These are phyloP conservation scores for Lodderomyces theae DNA, from an alignment of 1,139 yeast species.

Conservation along the genomic window DNA sequence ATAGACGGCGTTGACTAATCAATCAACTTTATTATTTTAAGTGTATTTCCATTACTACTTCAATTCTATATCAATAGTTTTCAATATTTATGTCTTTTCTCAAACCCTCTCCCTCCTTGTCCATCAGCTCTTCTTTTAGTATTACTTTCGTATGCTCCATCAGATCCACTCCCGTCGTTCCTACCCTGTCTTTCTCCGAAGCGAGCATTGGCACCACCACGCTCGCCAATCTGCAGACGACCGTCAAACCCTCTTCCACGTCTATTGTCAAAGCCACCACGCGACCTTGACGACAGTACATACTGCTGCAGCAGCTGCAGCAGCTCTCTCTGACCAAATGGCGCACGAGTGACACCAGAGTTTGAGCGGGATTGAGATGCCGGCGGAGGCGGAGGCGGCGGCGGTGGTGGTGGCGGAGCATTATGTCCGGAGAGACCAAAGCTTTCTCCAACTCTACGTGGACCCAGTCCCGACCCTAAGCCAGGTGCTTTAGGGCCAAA, in stretches of 20 bases:
- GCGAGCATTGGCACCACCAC: not conserved
- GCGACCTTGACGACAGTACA: not conserved
- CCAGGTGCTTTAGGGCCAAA: constrained; percentile 2
- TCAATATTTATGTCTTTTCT: constrained; percentile 32
- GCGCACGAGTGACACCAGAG: not conserved
- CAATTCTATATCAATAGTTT: too few relatives aligned
- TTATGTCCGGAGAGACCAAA: not conserved
- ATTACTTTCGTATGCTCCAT: constrained; percentile 2
- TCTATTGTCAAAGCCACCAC: constrained; percentile 1
- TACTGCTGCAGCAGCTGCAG: too few relatives aligned
- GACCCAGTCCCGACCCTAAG: not conserved
- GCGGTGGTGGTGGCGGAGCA: constrained; percentile 5
- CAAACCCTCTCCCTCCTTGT: constrained; percentile 26
- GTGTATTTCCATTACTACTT: too few relatives aligned
- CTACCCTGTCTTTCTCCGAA: not conserved
- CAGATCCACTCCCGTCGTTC: constrained; percentile 9
- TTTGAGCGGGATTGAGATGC: not conserved
- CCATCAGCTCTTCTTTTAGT: constrained; percentile 26
- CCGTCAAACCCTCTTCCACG: not conserved
- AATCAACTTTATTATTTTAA: too few relatives aligned
- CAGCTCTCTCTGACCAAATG: constrained; percentile 3
- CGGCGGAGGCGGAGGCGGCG: constrained; percentile 12
- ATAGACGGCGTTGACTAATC: not conserved
- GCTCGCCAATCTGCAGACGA: not conserved
- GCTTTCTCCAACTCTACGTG: not conserved